phyloP scores from a whole-genome alignment of 2,329 filamentous ascomycete species.

The Diaporthe humulicola region DNA sequence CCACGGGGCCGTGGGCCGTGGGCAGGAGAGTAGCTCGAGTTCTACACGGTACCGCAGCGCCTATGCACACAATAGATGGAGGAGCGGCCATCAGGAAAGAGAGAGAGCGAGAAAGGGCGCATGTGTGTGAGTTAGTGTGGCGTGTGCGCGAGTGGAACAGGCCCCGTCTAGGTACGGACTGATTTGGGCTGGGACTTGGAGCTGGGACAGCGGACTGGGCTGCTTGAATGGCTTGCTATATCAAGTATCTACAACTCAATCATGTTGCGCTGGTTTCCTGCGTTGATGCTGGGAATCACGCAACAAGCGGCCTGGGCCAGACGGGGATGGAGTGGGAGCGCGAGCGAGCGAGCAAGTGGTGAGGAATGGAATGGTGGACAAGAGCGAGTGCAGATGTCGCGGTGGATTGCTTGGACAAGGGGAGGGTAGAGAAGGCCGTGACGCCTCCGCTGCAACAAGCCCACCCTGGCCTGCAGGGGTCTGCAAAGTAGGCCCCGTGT shows the following conservation, averaged over 20 bases:
- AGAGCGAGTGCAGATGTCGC: constrained; percentile 36
- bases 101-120: background rate
- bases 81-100: background rate
- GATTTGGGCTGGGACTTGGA: background rate
- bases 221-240: background rate
- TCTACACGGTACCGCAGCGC: background rate
- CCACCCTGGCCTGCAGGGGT: constrained; percentile 34
- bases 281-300: background rate
- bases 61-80: constrained; percentile 21
- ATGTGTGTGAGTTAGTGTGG: constrained; percentile 1
- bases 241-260: background rate
- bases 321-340: background rate
- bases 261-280: background rate
- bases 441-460: constrained; percentile 40
- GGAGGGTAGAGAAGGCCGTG: constrained; percentile 35
- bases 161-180: constrained; percentile 1
- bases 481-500: background rate
- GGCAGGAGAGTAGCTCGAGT: background rate
- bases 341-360: background rate
- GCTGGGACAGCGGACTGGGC: background rate
- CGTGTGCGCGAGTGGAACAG: constrained; percentile 3
- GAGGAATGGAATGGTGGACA: constrained; percentile 29
- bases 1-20: background rate
- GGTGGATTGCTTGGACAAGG: constrained; percentile 38
- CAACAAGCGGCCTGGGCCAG: background rate